A percentile compares a stretch with the other conserved stretches of the same genome.
Conservation (phyloP, 768 basidiomycete genomes). For the Pleurotus giganteus region DNA sequence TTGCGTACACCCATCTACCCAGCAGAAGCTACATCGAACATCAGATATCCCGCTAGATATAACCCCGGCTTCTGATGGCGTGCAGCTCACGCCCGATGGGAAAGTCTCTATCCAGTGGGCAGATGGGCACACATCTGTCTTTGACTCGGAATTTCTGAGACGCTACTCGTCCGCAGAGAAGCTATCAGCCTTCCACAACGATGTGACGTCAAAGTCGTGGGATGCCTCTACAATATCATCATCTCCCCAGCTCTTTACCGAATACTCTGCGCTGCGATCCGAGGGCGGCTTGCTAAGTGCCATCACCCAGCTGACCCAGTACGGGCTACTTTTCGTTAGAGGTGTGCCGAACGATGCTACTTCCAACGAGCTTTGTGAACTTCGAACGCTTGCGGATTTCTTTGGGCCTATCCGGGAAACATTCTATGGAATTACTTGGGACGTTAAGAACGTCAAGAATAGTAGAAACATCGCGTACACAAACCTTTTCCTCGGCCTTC, state of each 20-base stretch:
- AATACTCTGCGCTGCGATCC: conserved; percentile 50
- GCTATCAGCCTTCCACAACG: conserved; percentile 44
- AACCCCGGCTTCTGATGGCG: conserved; percentile 38
- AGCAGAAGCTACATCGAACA: conserved; percentile 72
- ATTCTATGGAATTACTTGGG: conserved; percentile 89
- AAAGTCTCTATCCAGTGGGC: conserved; percentile 43
- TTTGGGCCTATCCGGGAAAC: conserved; percentile 83
- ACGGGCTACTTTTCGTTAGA: conserved; percentile 71
- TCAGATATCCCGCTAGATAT: conserved; percentile 60
- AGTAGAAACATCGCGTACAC: conserved; percentile 96
- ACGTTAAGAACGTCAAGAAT: conserved; percentile 73
- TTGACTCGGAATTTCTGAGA: conserved; percentile 44
- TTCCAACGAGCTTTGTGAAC: conserved; percentile 58
- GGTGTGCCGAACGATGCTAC: conserved; percentile 68
- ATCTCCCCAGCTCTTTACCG: conserved; percentile 46
- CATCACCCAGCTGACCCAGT: conserved; percentile 66
- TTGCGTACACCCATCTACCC: conserved; percentile 76
- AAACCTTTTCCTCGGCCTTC: conserved; percentile 80
- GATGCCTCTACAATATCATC: conserved; percentile 32
- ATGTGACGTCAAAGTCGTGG: conserved; percentile 44
- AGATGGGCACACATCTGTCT: conserved; percentile 61
- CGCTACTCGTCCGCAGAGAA: conserved; percentile 38
- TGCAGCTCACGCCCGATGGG: conserved; percentile 34
- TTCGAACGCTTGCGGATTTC: conserved; percentile 57
- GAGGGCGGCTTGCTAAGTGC: conserved; percentile 49